Percentiles rank a stretch among this genome's conserved stretches.
These are phyloP conservation scores for Cruciata laevipes DNA, from an alignment of 257 asterid genomes.

Conservation along the genomic window DNA sequence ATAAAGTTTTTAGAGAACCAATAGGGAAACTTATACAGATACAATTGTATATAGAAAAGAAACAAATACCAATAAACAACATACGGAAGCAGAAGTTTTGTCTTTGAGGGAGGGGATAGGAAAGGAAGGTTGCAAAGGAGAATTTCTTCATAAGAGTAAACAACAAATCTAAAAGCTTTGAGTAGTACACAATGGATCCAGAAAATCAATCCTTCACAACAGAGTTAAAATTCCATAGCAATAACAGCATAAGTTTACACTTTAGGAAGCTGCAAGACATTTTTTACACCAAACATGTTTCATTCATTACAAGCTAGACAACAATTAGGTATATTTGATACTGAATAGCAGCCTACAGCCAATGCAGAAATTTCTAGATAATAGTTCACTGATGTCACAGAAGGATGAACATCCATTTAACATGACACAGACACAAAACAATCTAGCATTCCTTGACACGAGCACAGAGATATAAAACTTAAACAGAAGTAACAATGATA, in stretches of 20 bases:
- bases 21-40: slow-evolving; percentile 1
- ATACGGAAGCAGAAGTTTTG: neutral
- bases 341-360: neutral
- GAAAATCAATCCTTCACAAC: neutral
- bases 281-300: neutral
- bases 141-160: neutral
- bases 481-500: neutral
- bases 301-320: neutral
- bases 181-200: neutral
- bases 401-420: neutral
- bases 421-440: neutral
- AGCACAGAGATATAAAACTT: neutral
- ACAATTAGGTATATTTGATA: neutral
- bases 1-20: slow-evolving; percentile 16
- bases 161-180: neutral
- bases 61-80: neutral
- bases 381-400: neutral
- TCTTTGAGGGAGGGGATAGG: neutral
- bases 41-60: neutral
- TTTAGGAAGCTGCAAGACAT: neutral
- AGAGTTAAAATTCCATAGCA: neutral
- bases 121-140: neutral
- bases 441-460: neutral
- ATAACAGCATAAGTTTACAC: neutral
- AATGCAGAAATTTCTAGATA: neutral